Percentiles rank a stretch among this genome's conserved stretches.
Conservation (phyloP, 805 yeast species). For the Yarrowia sp. region DNA sequence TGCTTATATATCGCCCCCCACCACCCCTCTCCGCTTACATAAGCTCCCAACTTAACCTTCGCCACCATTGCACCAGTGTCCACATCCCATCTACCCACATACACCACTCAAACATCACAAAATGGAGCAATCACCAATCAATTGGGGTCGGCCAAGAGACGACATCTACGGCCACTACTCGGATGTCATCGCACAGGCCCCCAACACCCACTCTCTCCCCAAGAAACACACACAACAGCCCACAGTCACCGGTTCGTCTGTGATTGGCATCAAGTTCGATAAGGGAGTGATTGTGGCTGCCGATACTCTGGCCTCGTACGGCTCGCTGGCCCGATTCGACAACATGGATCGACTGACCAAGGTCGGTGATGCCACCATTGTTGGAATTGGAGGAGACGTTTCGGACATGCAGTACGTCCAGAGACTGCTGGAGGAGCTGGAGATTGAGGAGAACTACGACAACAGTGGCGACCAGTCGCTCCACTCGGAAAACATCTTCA, state of each 20-base stretch:
- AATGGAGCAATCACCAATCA: conserved; percentile 93
- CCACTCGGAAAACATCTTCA: conserved; percentile 85
- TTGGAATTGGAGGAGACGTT: conserved; percentile 92
- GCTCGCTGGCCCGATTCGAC: conserved; percentile 83
- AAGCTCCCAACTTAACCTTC: conserved; percentile 24
- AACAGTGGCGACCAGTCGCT: conserved; percentile 56
- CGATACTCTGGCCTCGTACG: conserved; percentile 87
- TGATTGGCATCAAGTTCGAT: conserved; percentile 82
- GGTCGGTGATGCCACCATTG: conserved; percentile 83
- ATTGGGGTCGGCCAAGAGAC: conserved; percentile 94
- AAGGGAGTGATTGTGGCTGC: conserved; percentile 94
- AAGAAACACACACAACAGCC: conserved; percentile 89
- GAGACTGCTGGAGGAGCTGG: conserved; percentile 72
- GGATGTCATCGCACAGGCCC: conserved; percentile 53
- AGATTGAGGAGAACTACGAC: conserved; percentile 76
- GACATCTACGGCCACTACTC: conserved; percentile 77
- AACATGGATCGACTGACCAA: conserved; percentile 80
- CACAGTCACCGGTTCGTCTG: conserved; percentile 94
- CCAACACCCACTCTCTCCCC: conserved; percentile 54
- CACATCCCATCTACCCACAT: background rate
- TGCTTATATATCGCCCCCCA: background rate
- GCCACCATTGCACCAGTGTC: conserved; percentile 17
- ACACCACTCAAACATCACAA: background rate
- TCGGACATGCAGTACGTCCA: conserved; percentile 87
- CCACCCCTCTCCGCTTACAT: background rate